Conservation (phyloP, 495 filamentous ascomycete genomes). For the Talaromyces trachyspermus region DNA sequence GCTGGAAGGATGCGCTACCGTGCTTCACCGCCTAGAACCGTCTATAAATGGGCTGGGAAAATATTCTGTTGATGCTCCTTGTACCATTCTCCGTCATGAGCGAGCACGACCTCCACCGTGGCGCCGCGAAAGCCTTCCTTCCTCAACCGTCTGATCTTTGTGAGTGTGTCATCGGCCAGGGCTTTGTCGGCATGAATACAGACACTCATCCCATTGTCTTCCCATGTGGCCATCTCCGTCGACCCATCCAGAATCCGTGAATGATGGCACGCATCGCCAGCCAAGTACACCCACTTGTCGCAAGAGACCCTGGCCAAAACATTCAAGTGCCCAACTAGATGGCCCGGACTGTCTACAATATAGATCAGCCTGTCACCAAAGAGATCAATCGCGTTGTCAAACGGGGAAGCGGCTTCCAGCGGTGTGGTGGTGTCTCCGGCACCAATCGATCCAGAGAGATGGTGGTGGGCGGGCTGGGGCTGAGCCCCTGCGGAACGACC, state of each 20-base stretch:
- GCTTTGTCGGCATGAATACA: conserved; percentile 33
- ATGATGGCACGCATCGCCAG: conserved; percentile 39
- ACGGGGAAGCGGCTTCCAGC: conserved; percentile 16
- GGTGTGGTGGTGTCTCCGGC: not conserved
- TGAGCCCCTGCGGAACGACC: not conserved
- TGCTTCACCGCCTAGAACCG: too few relatives aligned
- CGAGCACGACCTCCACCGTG: conserved; percentile 35
- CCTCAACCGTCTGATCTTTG: not conserved
- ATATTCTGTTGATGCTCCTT: conserved; percentile 29
- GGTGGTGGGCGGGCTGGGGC: not conserved
- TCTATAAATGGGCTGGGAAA: not conserved
- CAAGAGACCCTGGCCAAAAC: conserved; percentile 24
- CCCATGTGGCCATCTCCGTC: conserved; percentile 31
- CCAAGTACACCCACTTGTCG: conserved; percentile 27
- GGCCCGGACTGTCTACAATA: conserved; percentile 34
- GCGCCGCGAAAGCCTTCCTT: not conserved
- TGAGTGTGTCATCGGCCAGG: conserved; percentile 11
- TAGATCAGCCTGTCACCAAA: conserved; percentile 27
- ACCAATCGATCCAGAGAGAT: not conserved
- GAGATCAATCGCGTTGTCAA: conserved; percentile 28
- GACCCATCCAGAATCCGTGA: conserved; percentile 25
- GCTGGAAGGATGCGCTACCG: too few relatives aligned
- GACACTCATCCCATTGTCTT: conserved; percentile 23
- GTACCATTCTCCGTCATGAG: conserved; percentile 39
- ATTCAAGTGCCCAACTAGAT: conserved; percentile 35